These are phyloP conservation scores for Verticillium albo-atrum DNA, from an alignment of 2,329 filamentous ascomycete species.

Conservation along the genomic window DNA sequence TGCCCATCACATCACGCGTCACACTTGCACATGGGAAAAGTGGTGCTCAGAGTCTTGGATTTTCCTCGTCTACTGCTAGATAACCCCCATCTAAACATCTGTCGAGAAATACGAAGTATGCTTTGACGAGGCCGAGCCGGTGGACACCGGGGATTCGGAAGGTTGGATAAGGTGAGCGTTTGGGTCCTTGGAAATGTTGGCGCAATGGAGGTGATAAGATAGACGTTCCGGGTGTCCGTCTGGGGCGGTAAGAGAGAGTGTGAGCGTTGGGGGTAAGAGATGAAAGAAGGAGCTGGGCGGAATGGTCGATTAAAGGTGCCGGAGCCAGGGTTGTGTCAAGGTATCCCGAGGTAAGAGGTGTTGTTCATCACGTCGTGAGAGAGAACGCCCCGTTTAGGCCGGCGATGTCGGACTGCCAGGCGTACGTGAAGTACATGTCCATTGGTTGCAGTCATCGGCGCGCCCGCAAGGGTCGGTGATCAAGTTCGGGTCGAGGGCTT, in stretches of 20 bases:
- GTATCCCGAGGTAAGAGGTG: conserved; percentile 7
- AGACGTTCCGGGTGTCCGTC: background rate
- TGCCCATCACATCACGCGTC: too few species aligned
- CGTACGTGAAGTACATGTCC: conserved; percentile 4
- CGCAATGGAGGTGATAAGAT: background rate
- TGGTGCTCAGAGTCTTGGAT: conserved; percentile 10
- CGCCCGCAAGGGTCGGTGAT: background rate
- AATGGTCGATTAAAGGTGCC: conserved; percentile 11
- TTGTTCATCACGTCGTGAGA: conserved; percentile 3
- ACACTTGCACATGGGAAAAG: background rate
- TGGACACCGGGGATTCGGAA: background rate
- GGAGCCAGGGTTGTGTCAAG: conserved; percentile 6
- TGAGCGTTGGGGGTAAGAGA: conserved; percentile 1
- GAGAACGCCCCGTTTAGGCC: background rate
- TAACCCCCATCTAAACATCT: conserved; percentile 18
- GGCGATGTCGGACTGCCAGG: background rate
- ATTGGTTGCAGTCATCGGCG: conserved; percentile 3
- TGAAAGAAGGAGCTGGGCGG: conserved; percentile 6
- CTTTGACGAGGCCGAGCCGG: background rate
- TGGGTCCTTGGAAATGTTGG: background rate
- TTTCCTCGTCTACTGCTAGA: conserved; percentile 19
- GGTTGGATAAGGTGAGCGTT: background rate
- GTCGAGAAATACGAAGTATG: background rate
- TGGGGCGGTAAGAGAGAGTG: conserved; percentile 1
- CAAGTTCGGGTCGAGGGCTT: background rate